Conservation (phyloP, 176 grass and related monocot genomes). For the barley (Hordeum vulgare) region DNA sequence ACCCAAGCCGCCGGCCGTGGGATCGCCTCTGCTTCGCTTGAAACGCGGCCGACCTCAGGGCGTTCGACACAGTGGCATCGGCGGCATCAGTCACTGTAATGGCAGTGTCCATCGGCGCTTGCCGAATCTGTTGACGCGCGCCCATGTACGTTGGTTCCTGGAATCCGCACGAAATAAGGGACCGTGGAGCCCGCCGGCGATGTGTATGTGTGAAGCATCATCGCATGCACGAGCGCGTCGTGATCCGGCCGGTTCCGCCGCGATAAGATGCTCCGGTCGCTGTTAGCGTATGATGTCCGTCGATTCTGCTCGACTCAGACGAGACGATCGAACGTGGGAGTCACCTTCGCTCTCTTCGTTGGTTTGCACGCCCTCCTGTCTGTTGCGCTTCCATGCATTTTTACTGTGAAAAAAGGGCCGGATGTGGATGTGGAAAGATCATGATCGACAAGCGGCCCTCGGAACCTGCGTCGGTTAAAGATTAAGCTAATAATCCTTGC, state of each 20-base stretch:
- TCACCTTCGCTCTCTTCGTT: background rate
- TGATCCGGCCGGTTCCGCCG: background rate
- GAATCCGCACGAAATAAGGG: slow-evolving; percentile 12
- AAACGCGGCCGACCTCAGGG: background rate
- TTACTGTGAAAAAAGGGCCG: too few relatives aligned
- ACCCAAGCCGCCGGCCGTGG: background rate
- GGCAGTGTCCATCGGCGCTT: background rate
- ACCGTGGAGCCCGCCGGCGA: background rate
- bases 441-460: too few relatives aligned
- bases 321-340: background rate
- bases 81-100: background rate
- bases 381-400: too few relatives aligned
- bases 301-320: background rate
- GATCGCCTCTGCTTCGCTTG: background rate
- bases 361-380: too few relatives aligned
- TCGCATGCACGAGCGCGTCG: too few relatives aligned
- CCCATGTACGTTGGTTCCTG: background rate
- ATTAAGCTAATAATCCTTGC: too few relatives aligned
- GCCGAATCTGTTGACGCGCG: too few relatives aligned
- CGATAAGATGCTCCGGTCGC: background rate
- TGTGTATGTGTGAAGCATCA: too few relatives aligned
- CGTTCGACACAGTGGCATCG: background rate
- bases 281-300: background rate
- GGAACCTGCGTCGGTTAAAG: too few relatives aligned
- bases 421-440: too few relatives aligned